Conservation (phyloP, 176 grass and related monocot species). For the maize (Zea mays) region Zm-B73-REFERENCE-NAM-5.0 NC_050098.1:146427001-146427500, state of each 20-base stretch:
- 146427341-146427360: constrained; percentile 14
- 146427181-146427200: too few species aligned
- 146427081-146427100: too few species aligned
- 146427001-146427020: too few species aligned
- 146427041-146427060: too few species aligned
- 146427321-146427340: constrained; percentile 44
- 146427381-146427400: background rate
- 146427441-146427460: constrained; percentile 78
- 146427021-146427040: too few species aligned
- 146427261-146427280: background rate
- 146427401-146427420: constrained; percentile 45
- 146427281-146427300: constrained; percentile 26
- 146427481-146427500: background rate
- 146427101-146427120: too few species aligned
- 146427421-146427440: constrained; percentile 84
- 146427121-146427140: too few species aligned
- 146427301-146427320: constrained; percentile 37
- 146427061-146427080: too few species aligned
- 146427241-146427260: background rate
- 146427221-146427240: constrained; percentile 35
- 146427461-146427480: constrained; percentile 56
- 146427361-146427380: constrained; percentile 3
- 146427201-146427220: constrained; percentile 30
- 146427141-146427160: too few species aligned
- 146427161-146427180: too few species aligned